These are phyloP conservation scores for Neonectria magnoliae DNA, from an alignment of 2,329 filamentous ascomycete genomes.

Conservation along the genomic window DNA sequence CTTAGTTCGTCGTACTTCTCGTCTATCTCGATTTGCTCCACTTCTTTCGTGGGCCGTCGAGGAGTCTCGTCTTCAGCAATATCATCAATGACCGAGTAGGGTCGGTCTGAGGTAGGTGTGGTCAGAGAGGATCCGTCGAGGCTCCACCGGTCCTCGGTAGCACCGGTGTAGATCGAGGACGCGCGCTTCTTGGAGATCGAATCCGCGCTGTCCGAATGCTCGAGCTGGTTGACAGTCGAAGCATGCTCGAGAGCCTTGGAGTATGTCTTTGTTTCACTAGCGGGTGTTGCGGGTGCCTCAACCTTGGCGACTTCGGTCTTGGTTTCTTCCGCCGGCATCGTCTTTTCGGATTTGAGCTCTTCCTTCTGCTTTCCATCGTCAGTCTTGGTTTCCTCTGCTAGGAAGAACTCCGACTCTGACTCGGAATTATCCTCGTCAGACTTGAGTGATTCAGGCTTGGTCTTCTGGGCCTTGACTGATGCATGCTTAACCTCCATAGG, in stretches of 20 bases:
- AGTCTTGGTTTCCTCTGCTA: constrained; percentile 29
- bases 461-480: constrained; percentile 26
- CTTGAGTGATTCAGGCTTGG: constrained; percentile 13
- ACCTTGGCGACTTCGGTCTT: constrained; percentile 14
- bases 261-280: constrained; percentile 19
- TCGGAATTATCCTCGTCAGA: constrained; percentile 26
- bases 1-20: constrained; percentile 36
- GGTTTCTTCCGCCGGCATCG: constrained; percentile 6
- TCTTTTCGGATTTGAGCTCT: constrained; percentile 12
- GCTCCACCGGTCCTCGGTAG: constrained; percentile 51
- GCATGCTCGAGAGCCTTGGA: constrained; percentile 24
- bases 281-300: neutral
- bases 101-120: constrained; percentile 52
- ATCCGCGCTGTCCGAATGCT: constrained; percentile 43
- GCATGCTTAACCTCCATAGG: constrained; percentile 31
- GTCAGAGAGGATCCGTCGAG: constrained; percentile 50
- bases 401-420: constrained; percentile 36
- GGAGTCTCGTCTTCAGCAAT: constrained; percentile 46
- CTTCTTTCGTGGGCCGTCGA: constrained; percentile 41
- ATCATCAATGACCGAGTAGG: constrained; percentile 47
- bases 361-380: constrained; percentile 8
- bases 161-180: constrained; percentile 52
- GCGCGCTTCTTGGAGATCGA: constrained; percentile 48
- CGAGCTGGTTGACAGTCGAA: constrained; percentile 26
- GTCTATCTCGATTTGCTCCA: constrained; percentile 34